phyloP scores from a whole-genome alignment of 768 basidiomycete species.

The Suillus lakei region DNA sequence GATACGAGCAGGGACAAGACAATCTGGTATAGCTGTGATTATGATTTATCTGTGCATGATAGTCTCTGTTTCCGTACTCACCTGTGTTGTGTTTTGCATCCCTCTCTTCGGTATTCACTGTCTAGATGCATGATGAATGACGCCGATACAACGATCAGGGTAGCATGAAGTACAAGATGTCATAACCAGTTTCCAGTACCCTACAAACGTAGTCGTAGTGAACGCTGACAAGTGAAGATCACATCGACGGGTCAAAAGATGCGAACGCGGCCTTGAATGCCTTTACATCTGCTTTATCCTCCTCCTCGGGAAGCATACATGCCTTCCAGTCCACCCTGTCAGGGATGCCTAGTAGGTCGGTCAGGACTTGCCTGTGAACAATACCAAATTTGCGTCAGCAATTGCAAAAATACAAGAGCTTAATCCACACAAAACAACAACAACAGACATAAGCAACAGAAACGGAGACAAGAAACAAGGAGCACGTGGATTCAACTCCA shows the following conservation, averaged over 20 bases:
- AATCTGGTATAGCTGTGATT: background rate
- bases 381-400: conserved; percentile 14
- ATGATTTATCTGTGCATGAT: background rate
- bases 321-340: conserved; percentile 92
- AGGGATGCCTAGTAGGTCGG: conserved; percentile 72
- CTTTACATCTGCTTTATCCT: conserved; percentile 83
- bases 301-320: conserved; percentile 81
- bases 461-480: background rate
- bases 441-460: background rate
- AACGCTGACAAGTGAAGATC: conserved; percentile 12
- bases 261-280: conserved; percentile 86
- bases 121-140: background rate
- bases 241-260: conserved; percentile 62
- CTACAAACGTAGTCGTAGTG: background rate
- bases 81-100: background rate
- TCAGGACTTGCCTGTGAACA: conserved; percentile 73
- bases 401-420: background rate
- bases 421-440: background rate
- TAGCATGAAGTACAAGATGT: background rate
- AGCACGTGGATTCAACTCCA: background rate
- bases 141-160: background rate
- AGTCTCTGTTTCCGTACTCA: background rate
- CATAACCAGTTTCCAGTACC: background rate
- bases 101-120: background rate
- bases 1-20: background rate